Base-by-base conservation (phyloP, 169 alveolate genomes). In the Theileria equi region DNA sequence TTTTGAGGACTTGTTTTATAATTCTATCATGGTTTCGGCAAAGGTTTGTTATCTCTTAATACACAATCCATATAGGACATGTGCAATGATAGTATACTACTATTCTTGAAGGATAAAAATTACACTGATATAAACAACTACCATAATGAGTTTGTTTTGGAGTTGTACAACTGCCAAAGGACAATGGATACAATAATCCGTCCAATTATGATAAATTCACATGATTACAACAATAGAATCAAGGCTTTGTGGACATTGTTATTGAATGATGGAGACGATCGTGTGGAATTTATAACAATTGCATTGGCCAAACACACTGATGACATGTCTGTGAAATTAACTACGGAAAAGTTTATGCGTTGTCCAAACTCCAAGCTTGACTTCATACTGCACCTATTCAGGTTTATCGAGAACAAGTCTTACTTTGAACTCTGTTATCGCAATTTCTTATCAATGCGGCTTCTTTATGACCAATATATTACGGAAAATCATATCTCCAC, bases 351-450 rank as follows among this genome's bases (percentile, higher is more conserved):
- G 2, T 54, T 35, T 36, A 2, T 45, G 0, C 28, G 21, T 17
- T 38, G 19, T 13, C 67, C 32, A 16, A 55, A 8, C n/a, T n/a
- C 55, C 45, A 54, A 66, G 21, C 19, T 72, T 6, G 6, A 25
- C 34, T 72, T 72, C 64, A 31, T 72, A 4, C 26, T 72, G 66
- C 60, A 49, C 35, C n/a, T 72, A 13, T 72, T 72, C 77, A 34
- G 71, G 17, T 55, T 47, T 8, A 28, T 72, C 13, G 6, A 41
- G 26, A 62, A 52, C 41, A 72, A 72, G 52, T 1, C 78, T 2
- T 31, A 58, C 32, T 72, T 62, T 19, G 83, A 72, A 48, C 50
- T 34, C 0, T 8, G 2, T n/a, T 2, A 29, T 43, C 66, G 66
- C 34, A 40, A 19, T 16, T n/a, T 62, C 21, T 38, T 72, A 21